Evolutionary conservation across 1,284 basidiomycete genomes (phyloP).

Genomic region (Acaromyces ingoldii): DNA sequence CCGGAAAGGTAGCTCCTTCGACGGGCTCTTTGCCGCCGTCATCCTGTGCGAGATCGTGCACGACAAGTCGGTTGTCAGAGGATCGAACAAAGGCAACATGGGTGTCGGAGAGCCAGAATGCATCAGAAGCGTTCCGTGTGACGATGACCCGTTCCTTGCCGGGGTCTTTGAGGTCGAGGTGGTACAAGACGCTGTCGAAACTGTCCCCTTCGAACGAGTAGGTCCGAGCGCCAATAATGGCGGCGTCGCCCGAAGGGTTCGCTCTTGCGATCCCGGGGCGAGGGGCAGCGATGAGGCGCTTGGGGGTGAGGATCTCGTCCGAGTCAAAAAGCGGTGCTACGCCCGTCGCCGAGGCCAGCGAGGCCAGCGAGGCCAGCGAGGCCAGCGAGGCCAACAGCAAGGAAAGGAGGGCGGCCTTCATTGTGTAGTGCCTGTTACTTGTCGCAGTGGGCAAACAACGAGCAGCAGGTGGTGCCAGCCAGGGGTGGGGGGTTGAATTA

Average conservation of each 20-base stretch:
- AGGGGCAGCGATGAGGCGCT: constrained; percentile 8
- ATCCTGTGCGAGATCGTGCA: neutral
- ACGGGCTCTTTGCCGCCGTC: neutral
- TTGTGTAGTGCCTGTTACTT: no score
- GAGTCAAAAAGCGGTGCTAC: no score
- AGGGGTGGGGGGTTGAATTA: no score
- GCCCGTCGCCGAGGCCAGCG: no score
- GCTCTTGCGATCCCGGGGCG: neutral
- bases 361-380: no score
- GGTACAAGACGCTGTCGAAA: neutral
- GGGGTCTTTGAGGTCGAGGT: neutral
- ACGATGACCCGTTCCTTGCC: neutral
- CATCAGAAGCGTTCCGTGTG: neutral
- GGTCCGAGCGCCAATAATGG: neutral
- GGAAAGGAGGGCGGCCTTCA: no score
- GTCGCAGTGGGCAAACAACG: no score
- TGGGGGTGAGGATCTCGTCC: neutral
- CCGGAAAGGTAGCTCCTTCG: neutral
- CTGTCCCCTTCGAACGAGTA: neutral
- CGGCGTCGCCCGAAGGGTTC: constrained; percentile 1
- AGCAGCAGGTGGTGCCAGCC: no score
- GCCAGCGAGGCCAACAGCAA: no score
- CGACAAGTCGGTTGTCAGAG: neutral
- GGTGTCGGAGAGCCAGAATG: constrained; percentile 9
- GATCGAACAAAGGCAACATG: neutral